A percentile compares a stretch with the other conserved stretches of the same genome.
These are phyloP conservation scores for Pyrus communis DNA, from an alignment of 306 rosid species.

Conservation along the genomic window DNA sequence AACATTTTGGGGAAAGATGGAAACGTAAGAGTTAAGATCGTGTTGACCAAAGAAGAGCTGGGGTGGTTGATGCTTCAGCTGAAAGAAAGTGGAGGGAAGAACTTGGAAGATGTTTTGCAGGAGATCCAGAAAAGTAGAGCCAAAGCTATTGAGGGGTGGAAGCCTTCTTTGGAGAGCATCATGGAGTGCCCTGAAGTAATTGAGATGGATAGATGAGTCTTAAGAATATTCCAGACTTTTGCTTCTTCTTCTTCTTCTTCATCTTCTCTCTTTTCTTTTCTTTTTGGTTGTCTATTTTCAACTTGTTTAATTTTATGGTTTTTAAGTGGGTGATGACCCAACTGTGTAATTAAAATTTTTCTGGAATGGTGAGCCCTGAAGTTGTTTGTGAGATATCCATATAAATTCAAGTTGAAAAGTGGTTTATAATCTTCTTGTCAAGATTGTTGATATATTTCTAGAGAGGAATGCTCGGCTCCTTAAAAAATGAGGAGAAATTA, in stretches of 20 bases:
- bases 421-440: neutral
- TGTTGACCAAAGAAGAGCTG: conserved; percentile 67
- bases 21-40: conserved; percentile 51
- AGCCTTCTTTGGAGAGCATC: conserved; percentile 77
- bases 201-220: conserved; percentile 25
- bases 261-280: too few species aligned
- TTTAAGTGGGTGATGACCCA: conserved; percentile 20
- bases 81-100: conserved; percentile 36
- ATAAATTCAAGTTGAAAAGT: neutral
- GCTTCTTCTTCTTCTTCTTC: neutral
- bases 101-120: conserved; percentile 42
- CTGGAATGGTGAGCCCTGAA: neutral
- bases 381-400: neutral
- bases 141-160: conserved; percentile 45
- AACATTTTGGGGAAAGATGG: conserved; percentile 9
- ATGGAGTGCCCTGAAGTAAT: conserved; percentile 60
- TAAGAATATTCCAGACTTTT: neutral
- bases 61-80: conserved; percentile 60
- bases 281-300: neutral
- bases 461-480: too few species aligned
- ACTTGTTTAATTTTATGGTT: conserved; percentile 3
- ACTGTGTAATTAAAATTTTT: conserved; percentile 19
- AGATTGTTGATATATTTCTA: too few species aligned
- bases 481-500: too few species aligned
- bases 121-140: conserved; percentile 49